Base-by-base conservation (phyloP, 805 yeast genomes). In the Candida odintsovae region DNA sequence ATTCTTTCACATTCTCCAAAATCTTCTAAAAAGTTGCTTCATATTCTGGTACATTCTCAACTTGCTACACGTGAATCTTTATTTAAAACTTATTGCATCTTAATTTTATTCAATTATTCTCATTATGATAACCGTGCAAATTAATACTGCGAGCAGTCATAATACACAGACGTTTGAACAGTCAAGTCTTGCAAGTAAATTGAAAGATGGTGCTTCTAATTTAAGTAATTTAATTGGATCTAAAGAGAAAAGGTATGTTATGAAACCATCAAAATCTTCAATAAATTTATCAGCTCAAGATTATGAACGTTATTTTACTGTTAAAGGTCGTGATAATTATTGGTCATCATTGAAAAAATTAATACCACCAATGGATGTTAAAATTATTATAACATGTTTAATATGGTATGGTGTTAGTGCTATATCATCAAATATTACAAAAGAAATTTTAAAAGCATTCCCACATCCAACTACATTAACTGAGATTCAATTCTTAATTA, bases 391-490 rank as follows among this genome's bases (percentile, higher is more conserved):
- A 3, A 65, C 86, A 29, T 92, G 98, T 64, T 60, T 76, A 9
- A 57, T 75, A 33, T 92, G 98, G 98, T 92, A 92, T 67, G 59
- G 79, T 26, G 70, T 83, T 10, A 83, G 95, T 28, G 90, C 95
- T 10, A 65, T 90, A 9, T 85, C 96, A 3, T 84, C 83, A 54
- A 89, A 88, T 59, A 72, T 92, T 31, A 82, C 95, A 31, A 92
- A 92, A 63, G 70, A 82, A 41, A 88, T 92, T 41, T 69, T 92
- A 49, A 77, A 71, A 52, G 69, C 71, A 41, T 90, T 83, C 65
- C 76, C 76, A 40, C 86, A 81, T 62, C 97, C 99, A 1, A 80
- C 90, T n/a, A 83, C 96, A 1, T 75, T 94, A 47, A 89, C 97
- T 1, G 90, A 90, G 71, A 68, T 84, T 45, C 98, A 94, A 68